A percentile compares a stretch with the other conserved stretches of the same genome.
Evolutionary conservation across 2,329 filamentous ascomycete species (phyloP).

Genomic region (Colletotrichum sublineola): DNA sequence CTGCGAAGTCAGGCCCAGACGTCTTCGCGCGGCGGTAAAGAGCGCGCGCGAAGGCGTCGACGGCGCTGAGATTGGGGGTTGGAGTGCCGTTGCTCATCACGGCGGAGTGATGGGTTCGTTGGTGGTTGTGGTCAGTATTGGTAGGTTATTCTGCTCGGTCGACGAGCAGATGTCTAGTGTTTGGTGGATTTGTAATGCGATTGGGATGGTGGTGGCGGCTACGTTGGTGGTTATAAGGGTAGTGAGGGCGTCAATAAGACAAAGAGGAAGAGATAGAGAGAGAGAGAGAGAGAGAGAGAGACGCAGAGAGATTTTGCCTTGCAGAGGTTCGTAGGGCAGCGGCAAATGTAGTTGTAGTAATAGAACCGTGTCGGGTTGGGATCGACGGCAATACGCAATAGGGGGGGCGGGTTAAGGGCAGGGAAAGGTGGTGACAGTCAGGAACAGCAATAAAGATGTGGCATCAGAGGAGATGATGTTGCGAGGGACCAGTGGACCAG

Average conservation of each 20-base stretch:
- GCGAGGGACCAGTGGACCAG: background rate
- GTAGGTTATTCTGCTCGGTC: constrained; percentile 11
- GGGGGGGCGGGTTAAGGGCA: constrained; percentile 34
- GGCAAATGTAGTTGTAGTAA: constrained; percentile 19
- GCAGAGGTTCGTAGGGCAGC: constrained; percentile 12
- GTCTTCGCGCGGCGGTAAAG: constrained; percentile 68
- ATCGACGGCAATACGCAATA: constrained; percentile 39
- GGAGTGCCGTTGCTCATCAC: constrained; percentile 50
- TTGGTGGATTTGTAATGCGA: background rate
- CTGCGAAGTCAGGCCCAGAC: constrained; percentile 62
- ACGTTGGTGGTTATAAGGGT: background rate
- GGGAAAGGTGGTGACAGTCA: constrained; percentile 36
- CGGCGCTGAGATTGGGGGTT: constrained; percentile 64
- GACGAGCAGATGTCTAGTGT: constrained; percentile 15
- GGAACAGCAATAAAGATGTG: constrained; percentile 34
- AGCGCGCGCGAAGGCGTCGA: constrained; percentile 67
- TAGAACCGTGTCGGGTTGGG: constrained; percentile 20
- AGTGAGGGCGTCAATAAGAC: background rate
- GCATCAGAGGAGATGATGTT: constrained; percentile 36
- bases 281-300: background rate
- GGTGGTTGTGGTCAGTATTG: constrained; percentile 32
- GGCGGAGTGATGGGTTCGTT: constrained; percentile 33
- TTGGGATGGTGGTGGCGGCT: background rate
- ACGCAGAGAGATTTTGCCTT: constrained; percentile 6
- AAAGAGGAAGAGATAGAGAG: background rate